Evolutionary conservation across 2,329 filamentous ascomycete species (phyloP), one percentile per base, ranked within the genome.

Genomic region (Xylaria sp.): DNA sequence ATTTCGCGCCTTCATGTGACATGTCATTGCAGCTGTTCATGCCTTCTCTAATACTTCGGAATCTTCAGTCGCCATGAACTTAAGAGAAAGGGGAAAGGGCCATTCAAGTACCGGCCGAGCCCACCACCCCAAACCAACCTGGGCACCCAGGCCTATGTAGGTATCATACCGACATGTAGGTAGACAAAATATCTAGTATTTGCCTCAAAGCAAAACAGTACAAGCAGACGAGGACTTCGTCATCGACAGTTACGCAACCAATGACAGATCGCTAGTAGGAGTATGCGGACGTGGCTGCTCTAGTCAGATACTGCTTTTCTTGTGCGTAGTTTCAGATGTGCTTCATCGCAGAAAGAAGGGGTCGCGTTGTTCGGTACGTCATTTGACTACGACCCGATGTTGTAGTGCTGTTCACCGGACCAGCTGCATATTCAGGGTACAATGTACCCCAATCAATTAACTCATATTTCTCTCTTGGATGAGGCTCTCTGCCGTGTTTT

Each of bases 281-380:
- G 39, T 43, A 20, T 46, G 9, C 13, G 23, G 15, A 13, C 39
- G 39, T 31, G 56, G 56, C 56, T 31, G 13, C 15, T 46, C 23
- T 18, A 18, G 23, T 13, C 20, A 28, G 20, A 41, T 10, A 28
- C 25, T 28, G 1, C 55, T 12, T 23, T 46, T 39, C 33, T 31
- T n/a, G 67, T 70, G 61, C 69, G 67, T 60, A 67, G 81, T 83
- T 83, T 82, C 81, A 83, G 78, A 74, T 78, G 74, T 82, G 81
- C 80, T 80, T 83, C 81, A 83, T 68, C 60, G 20, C 55, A 23
- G 18, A 51, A 31, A 52, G 49, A 62, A 63, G 63, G 66, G 68
- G 68, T 48, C 60, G 52, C 43, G 20, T 31, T 13, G 25, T 57
- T 36, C 33, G 20, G 52, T 10, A 25, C 23, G 8, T 49, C 23